These are phyloP conservation scores for Mycothermus thermophilus DNA, from an alignment of 495 filamentous ascomycete species.

Conservation along the genomic window DNA sequence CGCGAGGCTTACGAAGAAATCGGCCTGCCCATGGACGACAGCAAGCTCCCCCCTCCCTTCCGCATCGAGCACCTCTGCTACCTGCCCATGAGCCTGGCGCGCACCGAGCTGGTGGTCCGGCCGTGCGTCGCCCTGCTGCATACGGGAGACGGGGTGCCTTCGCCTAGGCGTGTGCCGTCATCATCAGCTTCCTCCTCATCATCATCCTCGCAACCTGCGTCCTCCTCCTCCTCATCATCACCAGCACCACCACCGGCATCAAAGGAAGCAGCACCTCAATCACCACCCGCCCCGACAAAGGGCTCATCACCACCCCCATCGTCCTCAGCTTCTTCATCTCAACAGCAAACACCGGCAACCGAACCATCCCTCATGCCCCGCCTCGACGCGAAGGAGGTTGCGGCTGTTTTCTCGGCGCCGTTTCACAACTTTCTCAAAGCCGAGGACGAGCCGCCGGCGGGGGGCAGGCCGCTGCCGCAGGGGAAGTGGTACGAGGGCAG, in stretches of 20 bases:
- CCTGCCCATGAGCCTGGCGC: slow-evolving; percentile 65
- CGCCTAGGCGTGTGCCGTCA: slow-evolving; percentile 3
- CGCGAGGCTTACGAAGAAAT: slow-evolving; percentile 88
- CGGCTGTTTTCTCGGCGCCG: slow-evolving; percentile 76
- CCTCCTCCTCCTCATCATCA: slow-evolving; percentile 4
- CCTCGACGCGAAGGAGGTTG: slow-evolving; percentile 74
- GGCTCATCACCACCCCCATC: too few relatives aligned
- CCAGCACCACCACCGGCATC: background rate
- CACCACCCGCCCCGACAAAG: slow-evolving; percentile 65
- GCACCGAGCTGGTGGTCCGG: slow-evolving; percentile 66
- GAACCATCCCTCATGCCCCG: slow-evolving; percentile 63
- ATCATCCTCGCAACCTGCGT: background rate
- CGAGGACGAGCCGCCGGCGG: slow-evolving; percentile 29
- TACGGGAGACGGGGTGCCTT: slow-evolving; percentile 30
- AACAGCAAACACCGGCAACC: too few relatives aligned
- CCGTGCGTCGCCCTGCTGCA: slow-evolving; percentile 78
- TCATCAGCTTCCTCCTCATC: background rate
- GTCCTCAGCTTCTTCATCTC: background rate
- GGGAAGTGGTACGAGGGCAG: slow-evolving; percentile 55
- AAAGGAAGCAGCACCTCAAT: slow-evolving; percentile 51
- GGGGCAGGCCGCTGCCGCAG: slow-evolving; percentile 20
- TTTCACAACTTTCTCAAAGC: slow-evolving; percentile 55
- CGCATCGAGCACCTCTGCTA: slow-evolving; percentile 71
- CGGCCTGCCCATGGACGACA: slow-evolving; percentile 56
- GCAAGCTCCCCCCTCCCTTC: slow-evolving; percentile 54